Evolutionary conservation across 2,329 filamentous ascomycete genomes (phyloP), one percentile per base, ranked within the genome.

Genomic region (Madurella fahalii): DNA sequence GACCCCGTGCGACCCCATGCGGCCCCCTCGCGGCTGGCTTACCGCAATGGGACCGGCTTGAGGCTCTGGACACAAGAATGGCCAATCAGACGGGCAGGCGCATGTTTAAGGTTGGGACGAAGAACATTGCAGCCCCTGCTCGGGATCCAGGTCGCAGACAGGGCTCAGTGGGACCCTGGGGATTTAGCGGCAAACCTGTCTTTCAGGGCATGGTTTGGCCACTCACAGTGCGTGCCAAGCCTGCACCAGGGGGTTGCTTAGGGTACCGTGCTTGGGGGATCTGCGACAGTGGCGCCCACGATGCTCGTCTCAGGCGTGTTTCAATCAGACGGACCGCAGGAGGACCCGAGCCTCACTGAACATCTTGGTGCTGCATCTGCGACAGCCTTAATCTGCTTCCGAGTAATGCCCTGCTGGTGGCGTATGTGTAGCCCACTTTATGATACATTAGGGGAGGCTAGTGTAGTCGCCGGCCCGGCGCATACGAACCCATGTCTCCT

Each of bases 271-370:
- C 45, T 43, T 34, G 53, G 53, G 40, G 49, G 44, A 58, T 60
- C 57, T 65, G 62, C 55, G 60, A 65, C 64, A 60, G 51, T 64
- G 59, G 63, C 59, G 58, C 54, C 54, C 57, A 50, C 57, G 42
- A 52, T 61, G 56, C 58, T 51, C 54, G 64, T 65, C 64, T 64
- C 64, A 65, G 57, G 11, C 53, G 46, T 50, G 64, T 65, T 65
- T 65, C 64, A 64, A 64, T 63, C 40, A 30, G 45, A 58, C 62
- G 62, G 63, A 64, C 60, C 56, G 53, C 60, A 46, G 50, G 53
- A 40, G 18, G 41, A 47, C 62, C 62, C 58, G 49, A 30, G 25
- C 20, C 20, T 54, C 51, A 52, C 43, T 32, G 48, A n/a, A 32
- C 47, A 40, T 54, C 40, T 47, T 39, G 20, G 47, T 44, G 11